A percentile compares a stretch with the other conserved stretches of the same genome.
phyloP scores from a whole-genome alignment of 345 rosid species.

The Kandelia obovata region DNA sequence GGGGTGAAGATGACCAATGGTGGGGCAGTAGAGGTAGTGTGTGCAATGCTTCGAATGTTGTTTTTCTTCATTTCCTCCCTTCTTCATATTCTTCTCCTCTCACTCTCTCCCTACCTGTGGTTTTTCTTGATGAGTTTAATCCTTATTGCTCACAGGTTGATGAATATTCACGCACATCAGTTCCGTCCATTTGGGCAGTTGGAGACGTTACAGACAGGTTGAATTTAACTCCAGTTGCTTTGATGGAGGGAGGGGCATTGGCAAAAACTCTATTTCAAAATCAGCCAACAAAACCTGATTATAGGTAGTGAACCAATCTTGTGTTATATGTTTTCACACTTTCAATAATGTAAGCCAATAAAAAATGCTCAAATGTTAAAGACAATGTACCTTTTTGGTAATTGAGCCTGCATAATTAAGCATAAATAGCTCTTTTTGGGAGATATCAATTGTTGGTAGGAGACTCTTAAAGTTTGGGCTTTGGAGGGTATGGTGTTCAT shows the following conservation, averaged over 20 bases:
- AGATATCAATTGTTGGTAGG: not conserved
- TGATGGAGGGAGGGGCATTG: slow-evolving; percentile 97
- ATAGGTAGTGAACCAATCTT: slow-evolving; percentile 43
- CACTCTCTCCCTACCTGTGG: not conserved
- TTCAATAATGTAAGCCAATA: too few relatives aligned
- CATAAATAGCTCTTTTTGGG: not conserved
- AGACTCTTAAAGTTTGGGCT: not conserved
- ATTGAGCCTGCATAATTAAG: not conserved
- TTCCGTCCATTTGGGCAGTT: slow-evolving; percentile 95
- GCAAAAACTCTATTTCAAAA: slow-evolving; percentile 76
- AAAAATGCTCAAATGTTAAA: not conserved
- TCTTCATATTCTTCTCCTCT: not conserved
- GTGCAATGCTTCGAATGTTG: not conserved
- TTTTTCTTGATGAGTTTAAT: not conserved
- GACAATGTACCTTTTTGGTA: not conserved
- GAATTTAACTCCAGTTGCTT: slow-evolving; percentile 96
- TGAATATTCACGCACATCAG: slow-evolving; percentile 75
- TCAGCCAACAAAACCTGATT: slow-evolving; percentile 86
- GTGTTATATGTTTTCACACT: too few relatives aligned
- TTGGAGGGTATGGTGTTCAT: not conserved
- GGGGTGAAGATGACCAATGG: slow-evolving; percentile 70
- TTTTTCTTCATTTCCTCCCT: slow-evolving; percentile 12
- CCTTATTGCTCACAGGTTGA: slow-evolving; percentile 58
- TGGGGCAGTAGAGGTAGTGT: slow-evolving; percentile 86
- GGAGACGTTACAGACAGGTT: slow-evolving; percentile 94